Conservation (phyloP, 371 early-diverging fungal species). For the Circinella minor region DNA sequence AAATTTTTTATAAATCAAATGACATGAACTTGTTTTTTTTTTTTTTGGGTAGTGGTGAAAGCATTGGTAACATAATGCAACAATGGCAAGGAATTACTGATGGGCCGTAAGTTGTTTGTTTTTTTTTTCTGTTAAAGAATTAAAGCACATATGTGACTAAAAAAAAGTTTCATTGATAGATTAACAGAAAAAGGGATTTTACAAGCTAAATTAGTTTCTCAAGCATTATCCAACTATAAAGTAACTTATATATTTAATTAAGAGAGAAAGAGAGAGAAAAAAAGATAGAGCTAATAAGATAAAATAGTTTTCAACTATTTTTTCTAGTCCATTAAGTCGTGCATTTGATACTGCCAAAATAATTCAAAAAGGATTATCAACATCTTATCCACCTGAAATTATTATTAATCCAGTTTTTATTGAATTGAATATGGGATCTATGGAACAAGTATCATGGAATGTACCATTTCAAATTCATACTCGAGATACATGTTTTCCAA, state of each 20-base stretch:
- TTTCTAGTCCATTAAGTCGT: conserved; percentile 3
- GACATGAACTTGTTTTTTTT: too few relatives aligned
- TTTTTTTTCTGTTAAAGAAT: background rate
- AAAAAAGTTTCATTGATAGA: background rate
- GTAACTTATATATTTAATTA: background rate
- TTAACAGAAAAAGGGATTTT: background rate
- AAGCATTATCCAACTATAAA: background rate
- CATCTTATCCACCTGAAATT: background rate
- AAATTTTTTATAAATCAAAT: too few relatives aligned
- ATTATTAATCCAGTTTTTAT: background rate
- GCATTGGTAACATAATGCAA: conserved; percentile 6
- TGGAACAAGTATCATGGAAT: conserved; percentile 1
- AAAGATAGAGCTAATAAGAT: background rate
- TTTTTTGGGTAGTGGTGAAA: background rate
- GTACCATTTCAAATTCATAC: background rate
- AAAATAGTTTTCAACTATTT: conserved; percentile 4
- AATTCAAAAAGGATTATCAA: background rate
- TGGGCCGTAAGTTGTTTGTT: conserved; percentile 6
- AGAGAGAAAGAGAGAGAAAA: background rate
- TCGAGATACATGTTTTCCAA: conserved; percentile 2
- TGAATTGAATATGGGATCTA: conserved; percentile 4
- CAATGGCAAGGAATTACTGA: conserved; percentile 13
- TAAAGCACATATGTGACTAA: too few relatives aligned
- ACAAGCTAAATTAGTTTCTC: conserved; percentile 1
- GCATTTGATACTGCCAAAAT: conserved; percentile 5